A percentile compares a stretch with the other conserved stretches of the same genome.
These are phyloP conservation scores for Ophiocordyceps camponoti-floridani DNA, from an alignment of 2,329 filamentous ascomycete species.

Conservation along the genomic window DNA sequence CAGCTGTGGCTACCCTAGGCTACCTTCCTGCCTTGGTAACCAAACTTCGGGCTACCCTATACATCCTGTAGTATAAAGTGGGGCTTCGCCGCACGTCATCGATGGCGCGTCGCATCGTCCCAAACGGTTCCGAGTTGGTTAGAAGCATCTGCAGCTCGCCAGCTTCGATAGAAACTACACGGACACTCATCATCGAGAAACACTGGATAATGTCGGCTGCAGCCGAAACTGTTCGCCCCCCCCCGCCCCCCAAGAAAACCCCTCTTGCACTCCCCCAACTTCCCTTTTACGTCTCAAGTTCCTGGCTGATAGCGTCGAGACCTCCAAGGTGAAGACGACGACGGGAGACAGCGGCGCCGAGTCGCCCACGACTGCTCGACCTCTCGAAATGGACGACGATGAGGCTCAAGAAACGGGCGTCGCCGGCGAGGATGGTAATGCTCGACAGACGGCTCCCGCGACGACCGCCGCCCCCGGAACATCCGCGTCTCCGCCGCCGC, in stretches of 20 bases:
- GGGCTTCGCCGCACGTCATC: slow-evolving; percentile 20
- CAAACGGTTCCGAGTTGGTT: no score
- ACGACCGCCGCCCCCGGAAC: not conserved
- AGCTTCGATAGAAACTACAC: no score
- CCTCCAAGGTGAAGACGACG: slow-evolving; percentile 23
- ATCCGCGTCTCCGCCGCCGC: slow-evolving; percentile 45
- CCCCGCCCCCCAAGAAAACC: no score
- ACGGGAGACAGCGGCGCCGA: slow-evolving; percentile 29
- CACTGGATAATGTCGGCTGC: slow-evolving; percentile 21
- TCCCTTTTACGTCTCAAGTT: not conserved
- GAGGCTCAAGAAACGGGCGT: slow-evolving; percentile 44
- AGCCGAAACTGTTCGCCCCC: slow-evolving; percentile 22
- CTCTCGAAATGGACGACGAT: slow-evolving; percentile 53
- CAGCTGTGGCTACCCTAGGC: not conserved
- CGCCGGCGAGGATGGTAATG: slow-evolving; percentile 21
- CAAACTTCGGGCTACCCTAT: not conserved
- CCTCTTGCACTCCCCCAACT: no score
- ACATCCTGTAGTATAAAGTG: not conserved
- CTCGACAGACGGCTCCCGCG: slow-evolving; percentile 11
- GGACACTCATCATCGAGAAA: not conserved
- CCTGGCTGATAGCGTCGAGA: slow-evolving; percentile 7
- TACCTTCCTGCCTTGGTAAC: no score
- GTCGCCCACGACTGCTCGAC: slow-evolving; percentile 46
- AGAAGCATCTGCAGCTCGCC: no score
- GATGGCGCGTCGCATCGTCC: slow-evolving; percentile 4